Base-by-base conservation (phyloP, 192 early-diverging fungal species). In the Linnemannia elongata region DNA sequence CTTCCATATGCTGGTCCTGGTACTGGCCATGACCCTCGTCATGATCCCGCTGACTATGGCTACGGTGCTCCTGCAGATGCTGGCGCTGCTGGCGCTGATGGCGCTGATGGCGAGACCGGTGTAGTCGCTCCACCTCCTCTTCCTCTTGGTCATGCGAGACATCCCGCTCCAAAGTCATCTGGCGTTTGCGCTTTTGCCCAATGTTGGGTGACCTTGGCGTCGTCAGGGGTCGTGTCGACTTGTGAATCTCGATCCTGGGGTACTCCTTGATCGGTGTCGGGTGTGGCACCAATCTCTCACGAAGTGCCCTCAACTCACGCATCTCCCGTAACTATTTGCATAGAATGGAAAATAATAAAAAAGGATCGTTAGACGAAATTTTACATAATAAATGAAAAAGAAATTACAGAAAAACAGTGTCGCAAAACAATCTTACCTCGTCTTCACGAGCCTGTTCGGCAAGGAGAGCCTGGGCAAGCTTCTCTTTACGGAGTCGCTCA, bases 131-230 rank as follows among this genome's bases (percentile, higher is more conserved):
- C 38, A 39, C 38, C 49, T 22, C 49, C 49, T 49, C 47, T 17
- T 52, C 49, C 15, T 69, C 33, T 1, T 79, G 78, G 7, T 78
- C 6, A 39, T 72, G 80, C 5, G 44, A 9, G 18, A 71, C 30
- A 15, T 69, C 83, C 12, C 78, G 38, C 27, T 86, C 78, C 75
- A 77, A 33, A 24, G 74, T 82, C 69, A 76, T 44, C 22, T 82
- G 74, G 39, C 79, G 78, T 63, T 81, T 80, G n/a, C 84, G 78
- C 79, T 86, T 86, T 15, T 86, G 75, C 4, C 84, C 84, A 68
- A 86, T 80, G 27, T 72, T 75, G 47, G 84, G 84, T 20, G 84
- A 86, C 4, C 38, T 69, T 17, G 84, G 84, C 3, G 75, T 72
- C 2, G 84, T 86, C 52, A 86, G 71, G 0, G 78, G 75, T 13